A percentile compares a stretch with the other conserved stretches of the same genome.
phyloP scores from a whole-genome alignment of 495 filamentous ascomycete genomes.

The Penicillium roqueforti region DNA sequence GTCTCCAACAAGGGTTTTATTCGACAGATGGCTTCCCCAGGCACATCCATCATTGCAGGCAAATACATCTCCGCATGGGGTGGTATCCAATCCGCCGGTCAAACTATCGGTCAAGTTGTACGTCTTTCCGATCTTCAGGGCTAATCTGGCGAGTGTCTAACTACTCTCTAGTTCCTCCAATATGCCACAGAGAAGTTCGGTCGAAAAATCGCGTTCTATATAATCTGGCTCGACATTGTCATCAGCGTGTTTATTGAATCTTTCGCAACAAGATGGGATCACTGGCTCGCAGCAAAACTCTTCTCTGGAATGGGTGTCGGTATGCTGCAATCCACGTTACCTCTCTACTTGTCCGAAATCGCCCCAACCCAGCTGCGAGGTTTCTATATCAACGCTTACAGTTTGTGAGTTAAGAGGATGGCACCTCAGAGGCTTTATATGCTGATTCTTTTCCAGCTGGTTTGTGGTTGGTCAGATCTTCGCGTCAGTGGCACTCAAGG shows the following conservation, averaged over 20 bases:
- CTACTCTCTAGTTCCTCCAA: conserved; percentile 24
- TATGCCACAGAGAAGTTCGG: conserved; percentile 31
- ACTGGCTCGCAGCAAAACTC: conserved; percentile 41
- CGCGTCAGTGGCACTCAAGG: conserved; percentile 36
- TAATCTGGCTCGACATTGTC: conserved; percentile 30
- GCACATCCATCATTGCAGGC: conserved; percentile 28
- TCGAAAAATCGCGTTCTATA: conserved; percentile 30
- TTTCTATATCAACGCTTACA: conserved; percentile 40
- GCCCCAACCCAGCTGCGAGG: conserved; percentile 38
- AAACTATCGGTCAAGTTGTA: conserved; percentile 34
- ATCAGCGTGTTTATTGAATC: conserved; percentile 36
- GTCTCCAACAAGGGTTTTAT: conserved; percentile 41
- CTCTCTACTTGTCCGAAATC: conserved; percentile 39
- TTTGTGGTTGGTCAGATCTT: conserved; percentile 40
- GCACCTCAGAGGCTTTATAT: not conserved
- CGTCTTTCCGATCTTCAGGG: too few species aligned
- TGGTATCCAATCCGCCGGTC: conserved; percentile 39
- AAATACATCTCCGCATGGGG: conserved; percentile 41
- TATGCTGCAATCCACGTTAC: conserved; percentile 40
- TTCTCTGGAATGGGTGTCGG: conserved; percentile 41
- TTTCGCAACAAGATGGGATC: conserved; percentile 34
- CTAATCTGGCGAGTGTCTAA: too few species aligned
- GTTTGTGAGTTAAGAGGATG: conserved; percentile 21
- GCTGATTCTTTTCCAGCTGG: conserved; percentile 24
- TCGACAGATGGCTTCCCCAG: conserved; percentile 27